Evolutionary conservation across 73 alveolate species (phyloP), one percentile per base, ranked within the genome.

Genomic region (Paramecium biaurelia): DNA sequence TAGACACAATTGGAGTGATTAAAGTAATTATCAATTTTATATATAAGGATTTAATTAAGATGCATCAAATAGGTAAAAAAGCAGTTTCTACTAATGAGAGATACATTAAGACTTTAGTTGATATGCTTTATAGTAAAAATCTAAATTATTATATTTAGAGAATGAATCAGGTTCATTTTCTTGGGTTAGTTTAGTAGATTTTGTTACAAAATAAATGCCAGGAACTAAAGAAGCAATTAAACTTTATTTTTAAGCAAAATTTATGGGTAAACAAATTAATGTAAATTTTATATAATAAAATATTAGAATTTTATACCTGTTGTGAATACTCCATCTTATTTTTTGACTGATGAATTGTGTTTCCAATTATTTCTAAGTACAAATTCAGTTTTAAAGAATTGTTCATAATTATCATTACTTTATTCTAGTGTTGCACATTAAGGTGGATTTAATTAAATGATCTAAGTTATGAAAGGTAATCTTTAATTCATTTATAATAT

Each of bases 281-380:
- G 67, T 37, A 41, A 30, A 12, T 9, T 3, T 72, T 26, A n/a
- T 0, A 32, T 30, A 38, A 47, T 12, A 28, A 14, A 14, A 15
- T 10, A 12, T 11, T 37, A 74, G 87, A 34, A 34, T 30, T 41
- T 41, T 37, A 18, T 74, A 1, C 87, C 87, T 28, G 35, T 37
- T 21, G 24, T 74, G 7, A 74, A 41, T 74, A 34, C 57, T 9
- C 87, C 87, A n/a, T 74, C 87, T 1, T 74, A 74, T 37, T 37
- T 74, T 37, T 34, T 74, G 12, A 74, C 87, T 12, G 87, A 74
- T 74, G 87, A 74, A 74, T 41, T 74, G 9, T 74, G 45, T 18
- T 74, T 34, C n/a, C 38, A 74, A 74, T 74, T 74, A 37, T 20
- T 11, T 15, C 20, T 74, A 5, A 74, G 87, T 41, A 74, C 87